These are phyloP conservation scores for Xylaria cubensis DNA, from an alignment of 495 filamentous ascomycete genomes.

Conservation along the genomic window DNA sequence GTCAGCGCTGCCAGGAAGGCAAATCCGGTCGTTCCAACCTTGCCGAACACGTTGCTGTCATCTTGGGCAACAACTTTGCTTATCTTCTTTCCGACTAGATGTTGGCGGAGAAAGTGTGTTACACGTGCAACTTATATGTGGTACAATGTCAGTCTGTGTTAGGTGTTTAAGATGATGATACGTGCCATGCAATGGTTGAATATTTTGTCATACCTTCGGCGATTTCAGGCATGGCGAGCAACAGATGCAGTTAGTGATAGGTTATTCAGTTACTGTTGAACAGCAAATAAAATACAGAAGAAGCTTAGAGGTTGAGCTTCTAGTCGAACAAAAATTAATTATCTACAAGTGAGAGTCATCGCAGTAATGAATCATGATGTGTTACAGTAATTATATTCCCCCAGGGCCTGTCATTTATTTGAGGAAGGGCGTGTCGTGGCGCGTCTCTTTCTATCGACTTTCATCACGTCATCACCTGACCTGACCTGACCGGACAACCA, in stretches of 20 bases:
- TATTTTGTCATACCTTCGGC: constrained; percentile 64
- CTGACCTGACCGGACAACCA: constrained; percentile 22
- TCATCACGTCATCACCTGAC: constrained; percentile 24
- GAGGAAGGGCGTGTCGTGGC: constrained; percentile 11
- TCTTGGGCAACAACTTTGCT: constrained; percentile 71
- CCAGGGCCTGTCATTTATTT: not conserved
- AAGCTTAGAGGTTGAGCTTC: not conserved
- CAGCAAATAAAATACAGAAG: not conserved
- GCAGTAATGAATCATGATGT: not conserved
- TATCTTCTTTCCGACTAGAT: constrained; percentile 84
- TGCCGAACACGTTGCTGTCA: constrained; percentile 84
- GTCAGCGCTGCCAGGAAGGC: constrained; percentile 75
- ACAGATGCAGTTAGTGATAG: not conserved
- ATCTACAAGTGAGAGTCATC: not conserved
- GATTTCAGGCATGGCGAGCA: constrained; percentile 74
- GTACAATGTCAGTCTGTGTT: constrained; percentile 26
- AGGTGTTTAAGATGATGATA: not conserved
- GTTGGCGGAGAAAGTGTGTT: constrained; percentile 79
- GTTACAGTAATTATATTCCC: not conserved
- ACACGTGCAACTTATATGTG: constrained; percentile 72
- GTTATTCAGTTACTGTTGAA: not conserved
- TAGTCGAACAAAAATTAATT: not conserved
- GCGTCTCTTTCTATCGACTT: not conserved
- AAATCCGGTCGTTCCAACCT: constrained; percentile 76
- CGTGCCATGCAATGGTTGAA: not conserved